Evolutionary conservation across 2,329 filamentous ascomycete genomes (phyloP), one percentile per base, ranked within the genome.

Genomic region (Trichoderma koningiopsis): DNA sequence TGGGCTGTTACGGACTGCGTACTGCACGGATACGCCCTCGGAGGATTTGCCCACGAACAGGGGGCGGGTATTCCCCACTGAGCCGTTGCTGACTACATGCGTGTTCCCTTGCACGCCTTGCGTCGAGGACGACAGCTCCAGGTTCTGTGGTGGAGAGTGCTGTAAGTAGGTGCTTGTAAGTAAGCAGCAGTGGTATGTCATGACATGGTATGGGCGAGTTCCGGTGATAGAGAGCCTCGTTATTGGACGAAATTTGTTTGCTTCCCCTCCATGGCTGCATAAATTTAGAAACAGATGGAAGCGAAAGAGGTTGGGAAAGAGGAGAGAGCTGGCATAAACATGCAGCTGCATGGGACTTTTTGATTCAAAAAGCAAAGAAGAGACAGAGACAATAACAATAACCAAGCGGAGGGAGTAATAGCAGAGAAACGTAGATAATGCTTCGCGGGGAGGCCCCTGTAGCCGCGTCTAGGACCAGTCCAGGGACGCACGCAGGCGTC

Each of bases 401-500:
- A 1, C 3, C 7, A 7, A 33, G 31, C 3, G 7, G 4, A 2
- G 43, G n/a, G n/a, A 22, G 13, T 22, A 1, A 1, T 7, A 47
- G 10, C 29, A 35, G 31, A 29, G 35, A 14, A 31, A 16, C 10
- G 5, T 24, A 37, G 29, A 24, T 31, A 27, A 1, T 14, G 13
- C 47, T 27, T 24, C 62, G 62, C 52, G 49, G 33, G 14, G 49
- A 40, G 35, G 55, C 22, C 53, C 63, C 63, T 67, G 55, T 7
- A 47, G 40, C 22, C 16, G 40, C 29, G 22, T 16, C 40, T 27
- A n/a, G 64, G 35, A 35, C 52, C 55, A 40, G 55, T 11, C 64
- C 29, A 22, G 64, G 40, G 64, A 67, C 56, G 63, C 64, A 52
- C 55, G 40, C 64, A 52, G 64, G 55, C 64, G 64, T 19, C 60